Base-by-base conservation (phyloP, 768 basidiomycete species). In the Boletus coccyginus region DNA sequence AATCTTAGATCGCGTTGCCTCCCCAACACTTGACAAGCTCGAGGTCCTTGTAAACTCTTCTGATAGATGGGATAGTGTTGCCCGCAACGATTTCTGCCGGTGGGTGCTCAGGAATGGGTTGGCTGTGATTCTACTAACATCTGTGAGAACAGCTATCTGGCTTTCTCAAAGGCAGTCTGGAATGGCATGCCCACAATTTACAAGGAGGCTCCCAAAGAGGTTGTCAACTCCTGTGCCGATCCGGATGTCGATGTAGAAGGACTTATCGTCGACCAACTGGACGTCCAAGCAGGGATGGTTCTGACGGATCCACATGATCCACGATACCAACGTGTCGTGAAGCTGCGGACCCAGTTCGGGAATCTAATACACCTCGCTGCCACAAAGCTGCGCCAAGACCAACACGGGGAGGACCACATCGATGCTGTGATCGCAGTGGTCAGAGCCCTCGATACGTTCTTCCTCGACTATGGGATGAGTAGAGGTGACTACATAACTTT, bases 71-170 rank as follows among this genome's bases (percentile, higher is more conserved):
- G 83, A 89, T 63, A 82, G 74, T 54, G 72, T 82, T 42, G 77
- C 81, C 57, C 82, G 88, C 40, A 92, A 90, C 64, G 90, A 91
- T 68, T 91, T 92, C 65, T 97, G 94, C 73, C 82, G 93, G 83
- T 88, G 71, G 56, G 77, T 67, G 21, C 31, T 58, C 31, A 1
- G n/a, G 35, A 45, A 33, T 43, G 17, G 12, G 29, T 61, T 1
- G 43, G 16, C 19, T 33, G 29, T 52, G 32, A 16, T 43, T 39
- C 31, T 29, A 32, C 12, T 56, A 51, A 63, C 35, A 35, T 54
- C 3, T 46, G 6, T 52, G 49, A 45, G 40, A 12, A n/a, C 56
- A 83, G 91, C 46, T 86, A 84, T 67, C 73, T 93, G 42, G 82
- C 87, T 58, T 81, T 85, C 29, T 82, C 87, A 17, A 81, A 87